Evolutionary conservation across 2,329 filamentous ascomycete genomes (phyloP), one percentile per base, ranked within the genome.

Genomic region (Biscogniauxia mediterranea): DNA sequence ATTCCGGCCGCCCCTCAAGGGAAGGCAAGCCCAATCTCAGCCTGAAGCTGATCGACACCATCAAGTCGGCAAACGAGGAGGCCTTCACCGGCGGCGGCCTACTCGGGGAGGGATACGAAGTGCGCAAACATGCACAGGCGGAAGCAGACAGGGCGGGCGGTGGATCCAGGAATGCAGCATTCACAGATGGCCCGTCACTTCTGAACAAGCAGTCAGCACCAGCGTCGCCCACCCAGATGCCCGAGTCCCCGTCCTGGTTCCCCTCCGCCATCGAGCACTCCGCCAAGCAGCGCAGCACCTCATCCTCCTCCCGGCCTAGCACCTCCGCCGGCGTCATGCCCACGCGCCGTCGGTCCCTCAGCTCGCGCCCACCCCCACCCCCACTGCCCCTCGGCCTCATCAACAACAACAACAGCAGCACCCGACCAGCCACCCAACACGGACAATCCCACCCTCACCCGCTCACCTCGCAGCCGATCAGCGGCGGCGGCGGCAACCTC

Each of bases 181-280:
- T 88, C 68, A 84, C 79, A 3, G 79, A 83, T 7, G 86, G 85
- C 0, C 80, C 85, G 1, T 86, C 81, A 8, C 78, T 89, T 1
- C 70, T 89, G 20, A 87, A 84, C 65, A 76, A 68, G 54, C 74
- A 59, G 57, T 54, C 66, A 19, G 49, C 66, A 59, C 56, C 70
- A 71, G 58, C 73, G 55, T 52, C 75, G 69, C 55, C 75, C 8
- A 26, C 46, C 26, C 59, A 67, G 0, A 64, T 61, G 15, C 60
- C 63, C 49, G 65, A 68, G 6, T 64, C 69, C 7, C 59, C 69
- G 32, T 73, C 74, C 15, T 79, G 77, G 77, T 75, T 78, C 57
- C 77, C 77, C 17, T 79, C 78, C 11, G 72, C 72, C 54, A 54
- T 69, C n/a, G 72, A 71, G 55, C 71, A 74, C 58, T 68, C 72